Percentiles rank a stretch among this genome's conserved stretches.
These are phyloP conservation scores for Eudorina sp. DNA, from an alignment of 139 green algal genomes.

Conservation along the genomic window DNA sequence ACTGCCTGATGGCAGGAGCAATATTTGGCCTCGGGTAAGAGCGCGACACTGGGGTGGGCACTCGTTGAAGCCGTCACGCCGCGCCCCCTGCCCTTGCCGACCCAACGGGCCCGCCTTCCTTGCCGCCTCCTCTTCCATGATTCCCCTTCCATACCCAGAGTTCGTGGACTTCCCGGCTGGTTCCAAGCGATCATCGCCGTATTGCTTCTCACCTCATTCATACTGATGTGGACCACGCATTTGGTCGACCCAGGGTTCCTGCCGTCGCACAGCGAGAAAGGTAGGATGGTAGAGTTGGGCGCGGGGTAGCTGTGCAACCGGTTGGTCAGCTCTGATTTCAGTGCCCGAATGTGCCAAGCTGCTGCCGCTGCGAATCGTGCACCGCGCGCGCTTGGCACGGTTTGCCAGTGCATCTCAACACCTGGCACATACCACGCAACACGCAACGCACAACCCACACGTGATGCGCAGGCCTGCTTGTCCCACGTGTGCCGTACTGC, in stretches of 20 bases:
- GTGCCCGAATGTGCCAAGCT: no score
- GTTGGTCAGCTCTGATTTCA: not conserved
- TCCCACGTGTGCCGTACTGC: no score
- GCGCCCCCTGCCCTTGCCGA: not conserved
- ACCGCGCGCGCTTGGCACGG: no score
- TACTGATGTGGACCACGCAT: conserved; percentile 42
- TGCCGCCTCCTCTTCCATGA: not conserved
- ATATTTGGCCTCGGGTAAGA: conserved; percentile 19
- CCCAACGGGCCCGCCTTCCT: not conserved
- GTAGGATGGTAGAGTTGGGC: not conserved
- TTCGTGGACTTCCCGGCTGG: conserved; percentile 39
- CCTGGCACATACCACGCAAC: no score
- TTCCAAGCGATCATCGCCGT: conserved; percentile 29
- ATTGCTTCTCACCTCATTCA: not conserved
- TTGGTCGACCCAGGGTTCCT: conserved; percentile 43
- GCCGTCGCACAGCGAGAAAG: not conserved
- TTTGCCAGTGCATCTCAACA: no score
- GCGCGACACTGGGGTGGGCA: no score
- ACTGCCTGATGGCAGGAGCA: conserved; percentile 6
- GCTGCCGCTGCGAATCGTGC: not conserved
- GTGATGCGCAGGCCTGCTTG: no score
- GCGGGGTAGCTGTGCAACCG: not conserved
- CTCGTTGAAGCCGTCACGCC: no score
- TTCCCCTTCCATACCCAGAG: not conserved
- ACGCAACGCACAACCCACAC: no score